Evolutionary conservation across 192 early-diverging fungal species (phyloP), one percentile per base, ranked within the genome.

Genomic region (Backusella liffmaniae): DNA sequence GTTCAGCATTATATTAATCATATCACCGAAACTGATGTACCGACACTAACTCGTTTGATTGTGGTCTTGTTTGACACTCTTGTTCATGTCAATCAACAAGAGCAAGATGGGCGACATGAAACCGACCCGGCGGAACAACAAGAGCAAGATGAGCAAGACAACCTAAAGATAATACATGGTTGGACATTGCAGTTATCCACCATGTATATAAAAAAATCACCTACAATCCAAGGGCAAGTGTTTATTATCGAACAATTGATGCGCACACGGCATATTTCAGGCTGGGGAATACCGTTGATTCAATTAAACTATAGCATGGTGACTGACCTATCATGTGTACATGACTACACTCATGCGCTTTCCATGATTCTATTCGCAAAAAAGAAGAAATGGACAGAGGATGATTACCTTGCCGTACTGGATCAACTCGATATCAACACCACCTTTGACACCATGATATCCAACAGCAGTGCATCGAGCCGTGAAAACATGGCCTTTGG

Each of bases 351-450:
- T 18, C 39, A 71, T 18, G 42, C 42, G 29, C 41, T 71, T 5
- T 29, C 35, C 15, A 71, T 49, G 1, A n/a, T 71, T 30, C 42
- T 71, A 46, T 18, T 32, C 18, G 7, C 29, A 10, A 30, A 21
- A 23, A 44, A 29, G 41, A 42, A 66, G 16, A 29, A 62, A 29
- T 74, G 73, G 73, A 26, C 66, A 30, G 85, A 86, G 44, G 83
- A 86, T 23, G 85, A 86, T 53, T 81, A 77, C n/a, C 66, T 81
- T 9, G 77, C 74, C 5, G 51, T 83, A 6, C 73, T 86, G 21
- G 85, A 86, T 77, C 85, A 86, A 62, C 53, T 86, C 26, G 79
- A 77, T 26, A 65, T 86, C 0, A 53, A 82, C 2, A 37, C 79
- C 1, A 79, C 78, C 16, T 81, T 84, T 67, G 76, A 78, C 44